Conservation (phyloP, 78 protist genomes). For the Emiliania huxleyi region DNA sequence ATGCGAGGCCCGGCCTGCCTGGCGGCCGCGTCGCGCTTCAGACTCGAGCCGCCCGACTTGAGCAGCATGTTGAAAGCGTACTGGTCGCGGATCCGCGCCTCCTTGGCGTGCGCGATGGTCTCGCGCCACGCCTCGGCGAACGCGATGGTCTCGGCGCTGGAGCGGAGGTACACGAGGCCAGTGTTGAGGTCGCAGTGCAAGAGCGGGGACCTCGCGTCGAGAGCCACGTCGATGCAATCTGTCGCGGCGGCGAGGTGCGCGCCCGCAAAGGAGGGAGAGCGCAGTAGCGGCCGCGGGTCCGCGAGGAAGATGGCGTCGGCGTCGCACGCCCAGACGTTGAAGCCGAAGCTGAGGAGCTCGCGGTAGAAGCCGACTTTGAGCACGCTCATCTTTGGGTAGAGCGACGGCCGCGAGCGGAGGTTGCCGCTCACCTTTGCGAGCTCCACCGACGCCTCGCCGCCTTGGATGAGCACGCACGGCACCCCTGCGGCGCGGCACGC, state of each 20-base stretch:
- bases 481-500: not conserved
- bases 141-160: not conserved
- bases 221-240: not conserved
- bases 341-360: not conserved
- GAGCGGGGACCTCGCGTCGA: not conserved
- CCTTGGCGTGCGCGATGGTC: not conserved
- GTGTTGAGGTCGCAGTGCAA: not conserved
- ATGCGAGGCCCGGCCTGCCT: too few species aligned
- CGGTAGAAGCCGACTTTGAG: not conserved
- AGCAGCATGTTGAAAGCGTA: not conserved
- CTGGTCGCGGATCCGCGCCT: not conserved
- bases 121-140: not conserved
- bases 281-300: not conserved
- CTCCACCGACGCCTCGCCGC: not conserved
- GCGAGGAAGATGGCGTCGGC: not conserved
- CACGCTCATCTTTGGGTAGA: constrained; percentile 8
- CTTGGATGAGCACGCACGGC: not conserved
- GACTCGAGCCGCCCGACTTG: not conserved
- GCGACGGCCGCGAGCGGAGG: not conserved
- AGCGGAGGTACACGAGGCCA: not conserved
- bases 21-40: not conserved
- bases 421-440: not conserved
- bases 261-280: not conserved
- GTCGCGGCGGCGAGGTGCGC: not conserved
- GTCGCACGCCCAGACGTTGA: constrained; percentile 6